Evolutionary conservation across 371 early-diverging fungal species (phyloP).

Genomic region (Apophysomyces elegans): DNA sequence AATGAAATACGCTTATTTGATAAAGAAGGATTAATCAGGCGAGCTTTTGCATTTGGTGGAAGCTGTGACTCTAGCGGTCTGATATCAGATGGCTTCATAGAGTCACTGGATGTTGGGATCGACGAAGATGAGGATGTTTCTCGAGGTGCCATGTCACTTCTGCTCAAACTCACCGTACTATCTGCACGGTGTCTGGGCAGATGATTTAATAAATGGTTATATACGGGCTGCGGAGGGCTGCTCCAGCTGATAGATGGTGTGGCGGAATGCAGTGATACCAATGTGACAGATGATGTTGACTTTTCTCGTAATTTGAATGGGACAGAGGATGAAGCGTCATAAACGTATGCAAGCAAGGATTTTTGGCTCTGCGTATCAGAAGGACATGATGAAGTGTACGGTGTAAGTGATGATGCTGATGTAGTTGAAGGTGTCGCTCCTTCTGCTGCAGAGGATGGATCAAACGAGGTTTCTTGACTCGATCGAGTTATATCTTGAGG

Average conservation of each 20-base stretch:
- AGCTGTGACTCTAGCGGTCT: not conserved
- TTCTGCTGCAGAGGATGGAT: constrained; percentile 8
- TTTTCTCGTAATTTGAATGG: constrained; percentile 51
- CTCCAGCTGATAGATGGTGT: constrained; percentile 40
- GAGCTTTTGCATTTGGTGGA: constrained; percentile 10
- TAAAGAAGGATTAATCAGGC: constrained; percentile 1
- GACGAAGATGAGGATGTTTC: constrained; percentile 8
- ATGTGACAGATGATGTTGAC: constrained; percentile 38
- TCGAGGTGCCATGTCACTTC: constrained; percentile 2
- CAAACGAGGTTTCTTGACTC: not conserved
- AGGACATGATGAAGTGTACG: constrained; percentile 22
- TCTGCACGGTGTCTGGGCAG: constrained; percentile 16
- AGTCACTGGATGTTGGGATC: not conserved
- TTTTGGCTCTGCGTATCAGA: constrained; percentile 31
- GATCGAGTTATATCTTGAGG: constrained; percentile 11
- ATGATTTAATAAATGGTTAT: constrained; percentile 20
- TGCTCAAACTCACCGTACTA: constrained; percentile 4
- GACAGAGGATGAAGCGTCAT: constrained; percentile 34
- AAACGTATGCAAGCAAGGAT: constrained; percentile 42
- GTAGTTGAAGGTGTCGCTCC: constrained; percentile 3
- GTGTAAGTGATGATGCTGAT: constrained; percentile 28
- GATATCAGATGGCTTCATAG: not conserved
- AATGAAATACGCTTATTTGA: not conserved
- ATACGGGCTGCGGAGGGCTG: constrained; percentile 27
- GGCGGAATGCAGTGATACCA: constrained; percentile 31